phyloP scores from a whole-genome alignment of 208 protist genomes.

The Acanthamoeba sp. region DNA sequence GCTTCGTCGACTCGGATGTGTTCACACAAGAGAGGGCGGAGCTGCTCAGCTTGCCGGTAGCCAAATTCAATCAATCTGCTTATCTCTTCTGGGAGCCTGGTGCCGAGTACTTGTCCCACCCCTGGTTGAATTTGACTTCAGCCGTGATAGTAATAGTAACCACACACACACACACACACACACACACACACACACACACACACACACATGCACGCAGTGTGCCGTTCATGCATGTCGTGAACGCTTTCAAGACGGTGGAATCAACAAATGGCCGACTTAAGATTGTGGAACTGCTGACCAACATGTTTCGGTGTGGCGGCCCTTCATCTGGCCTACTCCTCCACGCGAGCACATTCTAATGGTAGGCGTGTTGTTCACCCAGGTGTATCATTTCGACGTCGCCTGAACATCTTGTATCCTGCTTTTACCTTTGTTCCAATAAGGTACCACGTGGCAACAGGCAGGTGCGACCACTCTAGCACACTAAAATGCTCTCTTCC shows the following conservation, averaged over 20 bases:
- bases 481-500: background rate
- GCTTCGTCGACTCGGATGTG: background rate
- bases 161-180: background rate
- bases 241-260: constrained; percentile 25
- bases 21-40: background rate
- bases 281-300: constrained; percentile 27
- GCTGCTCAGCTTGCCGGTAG: background rate
- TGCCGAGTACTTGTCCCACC: background rate
- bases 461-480: no score
- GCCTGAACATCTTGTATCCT: constrained; percentile 23
- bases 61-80: background rate
- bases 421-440: constrained; percentile 62
- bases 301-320: constrained; percentile 9
- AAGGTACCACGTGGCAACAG: background rate
- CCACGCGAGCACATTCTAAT: background rate
- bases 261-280: background rate
- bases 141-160: background rate
- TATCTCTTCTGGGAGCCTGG: constrained; percentile 37
- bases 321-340: background rate
- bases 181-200: background rate
- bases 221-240: constrained; percentile 46
- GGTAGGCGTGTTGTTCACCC: background rate
- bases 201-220: background rate
- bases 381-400: constrained; percentile 23
- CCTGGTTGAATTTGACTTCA: background rate